These are phyloP conservation scores for Rickenella mellea DNA, from an alignment of 768 basidiomycete genomes.

Conservation along the genomic window DNA sequence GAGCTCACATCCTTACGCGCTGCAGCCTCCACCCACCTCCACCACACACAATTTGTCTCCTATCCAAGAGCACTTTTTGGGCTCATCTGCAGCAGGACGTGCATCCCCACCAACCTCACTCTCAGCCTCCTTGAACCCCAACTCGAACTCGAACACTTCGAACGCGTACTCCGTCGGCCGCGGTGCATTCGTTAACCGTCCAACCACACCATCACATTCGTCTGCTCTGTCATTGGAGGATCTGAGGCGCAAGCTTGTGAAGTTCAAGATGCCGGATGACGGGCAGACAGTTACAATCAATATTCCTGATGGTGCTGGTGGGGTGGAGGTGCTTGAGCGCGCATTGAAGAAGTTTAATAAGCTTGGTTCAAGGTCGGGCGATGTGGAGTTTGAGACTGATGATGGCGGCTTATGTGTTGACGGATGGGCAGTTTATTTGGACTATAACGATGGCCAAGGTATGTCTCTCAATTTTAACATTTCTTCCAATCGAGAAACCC, in stretches of 20 bases:
- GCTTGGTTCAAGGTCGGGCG: slow-evolving; percentile 32
- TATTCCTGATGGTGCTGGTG: slow-evolving; percentile 69
- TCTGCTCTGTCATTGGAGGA: slow-evolving; percentile 59
- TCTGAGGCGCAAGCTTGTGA: slow-evolving; percentile 75
- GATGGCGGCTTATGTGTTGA: slow-evolving; percentile 76
- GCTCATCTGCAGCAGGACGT: slow-evolving; percentile 8
- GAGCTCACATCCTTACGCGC: slow-evolving; percentile 51
- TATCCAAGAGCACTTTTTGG: slow-evolving; percentile 55
- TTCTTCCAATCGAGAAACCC: not conserved
- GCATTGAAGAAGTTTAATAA: slow-evolving; percentile 89
- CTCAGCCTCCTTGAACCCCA: slow-evolving; percentile 3
- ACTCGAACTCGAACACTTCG: slow-evolving; percentile 1
- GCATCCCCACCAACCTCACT: slow-evolving; percentile 34
- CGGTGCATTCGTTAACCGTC: slow-evolving; percentile 41
- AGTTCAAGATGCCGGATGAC: slow-evolving; percentile 80
- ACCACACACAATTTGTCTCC: slow-evolving; percentile 51
- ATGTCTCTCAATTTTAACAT: slow-evolving; percentile 20
- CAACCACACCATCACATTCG: slow-evolving; percentile 31
- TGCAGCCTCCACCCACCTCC: slow-evolving; percentile 33
- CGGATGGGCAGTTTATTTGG: slow-evolving; percentile 82
- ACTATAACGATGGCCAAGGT: slow-evolving; percentile 46
- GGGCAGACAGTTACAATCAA: slow-evolving; percentile 65
- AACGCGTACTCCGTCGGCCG: slow-evolving; percentile 42
- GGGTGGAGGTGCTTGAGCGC: slow-evolving; percentile 79
- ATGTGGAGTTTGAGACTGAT: slow-evolving; percentile 48